Base-by-base conservation (phyloP, 345 rosid genomes). In the Aquilaria malaccensis region DNA sequence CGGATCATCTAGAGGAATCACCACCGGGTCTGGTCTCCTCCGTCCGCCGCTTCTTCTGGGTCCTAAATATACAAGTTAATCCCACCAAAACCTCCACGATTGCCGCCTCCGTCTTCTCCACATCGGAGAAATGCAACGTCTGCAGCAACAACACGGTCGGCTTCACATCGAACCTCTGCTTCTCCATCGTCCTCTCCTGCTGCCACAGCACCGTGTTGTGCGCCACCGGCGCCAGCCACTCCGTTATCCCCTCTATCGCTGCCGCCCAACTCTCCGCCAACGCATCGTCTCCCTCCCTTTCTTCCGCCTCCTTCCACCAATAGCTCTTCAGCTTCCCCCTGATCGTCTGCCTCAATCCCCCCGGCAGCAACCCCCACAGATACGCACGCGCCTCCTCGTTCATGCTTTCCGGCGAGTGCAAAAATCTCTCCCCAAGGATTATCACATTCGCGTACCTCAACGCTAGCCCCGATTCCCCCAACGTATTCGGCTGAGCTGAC, bases 101-200 rank as follows among this genome's bases (percentile, higher is more conserved):
- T 33, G 82, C 81, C 1, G 76, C 83, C 81, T 83, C 85, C 53
- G 81, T 73, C 70, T 81, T 83, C 80, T 81, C 82, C 70, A 77
- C 50, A 15, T 83, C 80, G 1, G 89, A 68, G 46, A 66, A 81
- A 65, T 83, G 63, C 73, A 83, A 9, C 30, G 85, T 83, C 67
- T 83, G 85, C 51, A 75, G 37, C 70, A 81, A 56, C 67, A 73
- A 30, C 65, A 81, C 82, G 14, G 70, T 77, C 2, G 76, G 74
- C 62, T 58, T 69, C n/a, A 70, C 51, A 33, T 75, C 81, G 2
- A 79, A 61, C 45, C 31, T 73, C 68, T 75, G 84, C 63, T 69
- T 72, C 80, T 81, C 85, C 64, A 75, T 4, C 29, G 67, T 70
- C 77, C 84, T 67, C 52, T 81, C 85, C 45, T 66, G 67, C 52